Evolutionary conservation across 345 rosid species (phyloP), one percentile per base, ranked within the genome.

Genomic region (Rhodomyrtus tomentosa): DNA sequence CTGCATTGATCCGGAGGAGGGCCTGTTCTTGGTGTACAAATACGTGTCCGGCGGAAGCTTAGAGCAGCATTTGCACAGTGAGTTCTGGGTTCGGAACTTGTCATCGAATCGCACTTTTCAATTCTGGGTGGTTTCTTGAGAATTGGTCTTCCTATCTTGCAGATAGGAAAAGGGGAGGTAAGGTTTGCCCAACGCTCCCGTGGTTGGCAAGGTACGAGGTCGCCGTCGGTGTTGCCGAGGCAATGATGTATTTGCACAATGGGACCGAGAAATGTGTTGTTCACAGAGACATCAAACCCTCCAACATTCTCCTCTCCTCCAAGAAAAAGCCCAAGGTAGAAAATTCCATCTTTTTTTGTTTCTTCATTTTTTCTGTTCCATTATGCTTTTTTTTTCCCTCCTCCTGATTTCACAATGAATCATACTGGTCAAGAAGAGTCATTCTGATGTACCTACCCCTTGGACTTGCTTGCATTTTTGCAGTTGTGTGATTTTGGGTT

Each of bases 401-500:
- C 49, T 73, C 1, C 45, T 5, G 45, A 8, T 24, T 53, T 53
- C 55, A 53, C 55, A 52, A 52, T 2, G 55, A 52, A 22, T 32
- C 24, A 32, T 32, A 62, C 42, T 1, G 76, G 42, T 62, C 76
- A 32, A 62, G 24, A 62, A 32, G 10, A 18, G 22, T 62, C 76
- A 32, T 68, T 68, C 76, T 68, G 76, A 68, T 68, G 42, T 10
- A 68, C 76, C 76, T 68, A 68, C 24, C 76, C 40, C 83, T 59
- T n/a, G 56, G 73, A 79, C 40, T 32, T 16, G 53, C 32, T 40
- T 50, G 14, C 12, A 76, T 20, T 82, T 48, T 48, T 90, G 81
- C 91, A 96, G 99, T 85, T 96, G 87, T 96, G 99, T 89, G 98
- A 96, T 89, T 96, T 96, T 86, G 98, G 99, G 81, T 90, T 96